Conservation (phyloP, 2,329 filamentous ascomycete genomes). For the Emergomyces pasteurianus region DNA sequence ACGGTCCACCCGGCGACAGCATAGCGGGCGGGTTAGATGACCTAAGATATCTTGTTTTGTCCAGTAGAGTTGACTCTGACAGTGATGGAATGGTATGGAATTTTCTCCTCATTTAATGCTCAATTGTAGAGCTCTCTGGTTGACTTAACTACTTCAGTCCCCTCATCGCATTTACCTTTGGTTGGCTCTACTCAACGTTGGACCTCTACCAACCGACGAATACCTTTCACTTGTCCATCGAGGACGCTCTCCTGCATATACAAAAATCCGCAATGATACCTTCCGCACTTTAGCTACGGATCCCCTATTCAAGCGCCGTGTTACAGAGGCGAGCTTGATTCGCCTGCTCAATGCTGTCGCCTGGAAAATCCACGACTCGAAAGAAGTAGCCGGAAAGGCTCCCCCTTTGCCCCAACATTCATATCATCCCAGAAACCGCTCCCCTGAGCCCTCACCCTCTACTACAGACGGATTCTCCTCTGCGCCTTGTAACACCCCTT, state of each 20-base stretch:
- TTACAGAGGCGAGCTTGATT: slow-evolving; percentile 90
- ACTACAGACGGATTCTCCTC: slow-evolving; percentile 44
- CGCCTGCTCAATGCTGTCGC: slow-evolving; percentile 88
- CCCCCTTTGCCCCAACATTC: slow-evolving; percentile 24
- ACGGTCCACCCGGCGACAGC: slow-evolving; percentile 64
- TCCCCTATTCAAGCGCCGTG: slow-evolving; percentile 87
- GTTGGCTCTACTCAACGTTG: slow-evolving; percentile 83
- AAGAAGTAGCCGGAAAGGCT: slow-evolving; percentile 25
- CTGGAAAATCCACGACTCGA: slow-evolving; percentile 79
- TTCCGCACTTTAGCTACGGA: slow-evolving; percentile 95
- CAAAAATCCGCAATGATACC: slow-evolving; percentile 96
- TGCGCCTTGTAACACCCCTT: slow-evolving; percentile 10
- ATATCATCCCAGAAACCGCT: slow-evolving; percentile 7
- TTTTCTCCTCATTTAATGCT: neutral
- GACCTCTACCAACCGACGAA: slow-evolving; percentile 70
- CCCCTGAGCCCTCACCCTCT: slow-evolving; percentile 43
- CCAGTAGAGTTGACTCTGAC: slow-evolving; percentile 39
- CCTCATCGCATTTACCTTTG: slow-evolving; percentile 89
- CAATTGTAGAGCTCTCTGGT: slow-evolving; percentile 5
- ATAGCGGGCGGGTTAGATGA: slow-evolving; percentile 32
- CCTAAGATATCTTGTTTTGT: slow-evolving; percentile 38
- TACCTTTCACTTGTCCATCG: slow-evolving; percentile 88
- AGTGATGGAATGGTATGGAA: slow-evolving; percentile 40
- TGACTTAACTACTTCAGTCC: slow-evolving; percentile 46
- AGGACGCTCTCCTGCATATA: slow-evolving; percentile 84